Evolutionary conservation across 768 basidiomycete species (phyloP), one percentile per base, ranked within the genome.

Genomic region (Boletus huronensis): DNA sequence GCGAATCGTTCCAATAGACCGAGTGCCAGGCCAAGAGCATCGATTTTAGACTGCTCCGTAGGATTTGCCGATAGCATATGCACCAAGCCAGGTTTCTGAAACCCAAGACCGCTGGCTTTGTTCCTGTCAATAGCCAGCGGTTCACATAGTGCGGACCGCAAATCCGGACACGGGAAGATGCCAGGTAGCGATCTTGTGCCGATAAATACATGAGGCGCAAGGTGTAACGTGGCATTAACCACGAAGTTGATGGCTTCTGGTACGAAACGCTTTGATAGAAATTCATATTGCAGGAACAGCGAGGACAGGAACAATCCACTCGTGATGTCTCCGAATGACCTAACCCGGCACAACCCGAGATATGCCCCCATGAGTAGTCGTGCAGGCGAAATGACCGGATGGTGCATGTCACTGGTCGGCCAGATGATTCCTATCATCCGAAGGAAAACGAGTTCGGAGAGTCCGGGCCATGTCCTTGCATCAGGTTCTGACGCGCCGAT

Each of bases 391-490:
- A 93, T 76, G 43, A 98, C 93, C 0, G 85, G 82, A 70, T 99
- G 95, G 48, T 86, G 87, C 72, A 96, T 80, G 72, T 99, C 97
- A 67, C 93, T 96, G 3, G 94, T 93, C 3, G 94, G 89, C 95
- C 95, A 99, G 34, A 90, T 74, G 14, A 78, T 73, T 4, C 93
- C 93, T 48, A 92, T 80, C 36, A 94, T 69, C 23, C 94, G 84
- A 29, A 98, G 75, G 3, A 99, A 75, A 0, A 81, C 76, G 19
- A 99, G 77, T 69, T 99, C 97, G 5, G 92, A 73, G 4, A 85
- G 69, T 28, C 88, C 87, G 6, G 97, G 96, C 87, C 92, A 98
- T 0, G 93, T 98, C 73, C 82, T 90, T 3, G 91, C 77, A 9
- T 81, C 75, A 0, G 69, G 69, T 25, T 79, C 73, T 14, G 82